Percentiles rank a stretch among this genome's conserved stretches.
Evolutionary conservation across 805 yeast species (phyloP).

Genomic region (Saturnispora serradocipensis): DNA sequence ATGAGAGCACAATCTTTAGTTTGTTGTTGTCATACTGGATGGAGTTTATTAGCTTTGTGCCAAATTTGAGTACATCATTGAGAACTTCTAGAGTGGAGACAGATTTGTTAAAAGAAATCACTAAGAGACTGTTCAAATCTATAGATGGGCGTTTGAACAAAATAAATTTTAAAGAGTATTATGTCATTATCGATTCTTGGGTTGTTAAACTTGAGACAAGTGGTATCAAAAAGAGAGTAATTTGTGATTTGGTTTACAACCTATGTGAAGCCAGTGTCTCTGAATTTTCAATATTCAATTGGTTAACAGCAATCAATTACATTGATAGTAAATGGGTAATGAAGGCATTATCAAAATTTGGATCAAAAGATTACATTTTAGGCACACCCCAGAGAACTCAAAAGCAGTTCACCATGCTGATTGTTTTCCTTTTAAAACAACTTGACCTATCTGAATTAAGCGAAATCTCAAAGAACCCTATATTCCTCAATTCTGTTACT

Average conservation of each 20-base stretch:
- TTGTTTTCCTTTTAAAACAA: conserved; percentile 31
- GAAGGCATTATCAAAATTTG: conserved; percentile 14
- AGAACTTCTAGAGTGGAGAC: neutral
- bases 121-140: neutral
- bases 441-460: conserved; percentile 18
- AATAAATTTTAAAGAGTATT: neutral
- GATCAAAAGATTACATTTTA: conserved; percentile 18
- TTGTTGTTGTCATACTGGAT: conserved; percentile 4
- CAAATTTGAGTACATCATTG: neutral
- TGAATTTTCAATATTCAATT: conserved; percentile 1
- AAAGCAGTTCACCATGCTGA: conserved; percentile 37
- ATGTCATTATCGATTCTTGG: neutral
- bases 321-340: neutral
- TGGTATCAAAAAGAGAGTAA: neutral
- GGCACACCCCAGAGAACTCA: conserved; percentile 36
- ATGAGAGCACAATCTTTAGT: neutral
- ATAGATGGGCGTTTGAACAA: neutral
- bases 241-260: neutral
- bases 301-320: conserved; percentile 2
- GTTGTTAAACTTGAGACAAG: neutral
- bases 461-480: conserved; percentile 27
- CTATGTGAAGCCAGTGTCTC: conserved; percentile 4
- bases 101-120: neutral
- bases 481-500: conserved; percentile 44
- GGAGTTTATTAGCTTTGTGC: neutral